These are phyloP conservation scores for Chaetomiaceae sp. DNA, from an alignment of 2,329 filamentous ascomycete species.

Conservation along the genomic window DNA sequence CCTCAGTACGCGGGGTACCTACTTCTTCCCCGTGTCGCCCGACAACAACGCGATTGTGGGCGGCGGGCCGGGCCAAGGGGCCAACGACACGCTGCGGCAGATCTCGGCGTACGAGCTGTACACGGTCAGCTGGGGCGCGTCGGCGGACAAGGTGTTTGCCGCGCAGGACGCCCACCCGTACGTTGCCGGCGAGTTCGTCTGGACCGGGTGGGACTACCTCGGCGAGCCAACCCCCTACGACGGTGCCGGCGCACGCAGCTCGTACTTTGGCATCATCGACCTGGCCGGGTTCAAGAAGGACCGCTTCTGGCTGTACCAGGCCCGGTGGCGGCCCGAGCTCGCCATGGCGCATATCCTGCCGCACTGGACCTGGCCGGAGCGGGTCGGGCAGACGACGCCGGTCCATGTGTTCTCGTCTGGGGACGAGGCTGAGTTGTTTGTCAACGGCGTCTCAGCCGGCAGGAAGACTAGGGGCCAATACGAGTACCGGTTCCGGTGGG, in stretches of 20 bases:
- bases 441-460: conserved; percentile 44
- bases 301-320: conserved; percentile 49
- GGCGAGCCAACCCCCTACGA: conserved; percentile 22
- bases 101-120: conserved; percentile 44
- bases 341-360: conserved; percentile 47
- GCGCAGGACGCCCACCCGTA: conserved; percentile 43
- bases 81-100: too few species aligned
- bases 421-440: conserved; percentile 49
- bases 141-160: conserved; percentile 47
- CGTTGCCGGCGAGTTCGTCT: conserved; percentile 41
- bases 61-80: too few species aligned
- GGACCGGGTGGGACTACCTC: conserved; percentile 27
- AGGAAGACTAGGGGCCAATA: conserved; percentile 29
- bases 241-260: conserved; percentile 34
- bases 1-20: conserved; percentile 45
- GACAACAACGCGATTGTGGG: too few species aligned
- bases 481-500: conserved; percentile 48
- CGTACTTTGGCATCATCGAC: conserved; percentile 52
- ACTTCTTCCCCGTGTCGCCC: conserved; percentile 49
- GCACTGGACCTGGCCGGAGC: conserved; percentile 50
- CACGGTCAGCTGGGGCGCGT: conserved; percentile 39
- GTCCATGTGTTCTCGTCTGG: conserved; percentile 48
- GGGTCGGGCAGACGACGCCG: conserved; percentile 42
- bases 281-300: conserved; percentile 53
- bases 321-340: conserved; percentile 45